phyloP scores from a whole-genome alignment of 805 yeast species.

The Kodamaea restingae region DNA sequence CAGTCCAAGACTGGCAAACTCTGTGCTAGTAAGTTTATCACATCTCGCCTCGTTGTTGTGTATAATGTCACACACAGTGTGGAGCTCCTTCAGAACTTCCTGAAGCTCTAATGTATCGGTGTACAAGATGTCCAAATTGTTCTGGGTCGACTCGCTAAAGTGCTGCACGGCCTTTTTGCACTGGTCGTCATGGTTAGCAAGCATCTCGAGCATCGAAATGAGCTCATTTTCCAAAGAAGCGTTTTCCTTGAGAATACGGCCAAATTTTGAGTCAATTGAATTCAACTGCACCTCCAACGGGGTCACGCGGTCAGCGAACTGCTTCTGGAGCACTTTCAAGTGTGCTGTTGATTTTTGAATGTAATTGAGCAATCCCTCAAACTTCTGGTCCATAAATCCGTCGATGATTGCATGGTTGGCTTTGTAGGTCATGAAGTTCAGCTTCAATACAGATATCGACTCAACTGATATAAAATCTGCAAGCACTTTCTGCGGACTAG shows the following conservation, averaged over 20 bases:
- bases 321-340: conserved; percentile 4
- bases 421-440: conserved; percentile 25
- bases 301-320: conserved; percentile 5
- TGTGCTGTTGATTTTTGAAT: not conserved
- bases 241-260: conserved; percentile 37
- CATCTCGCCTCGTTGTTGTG: conserved; percentile 32
- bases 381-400: conserved; percentile 14
- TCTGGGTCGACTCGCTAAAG: conserved; percentile 26
- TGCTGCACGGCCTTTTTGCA: conserved; percentile 49
- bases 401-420: conserved; percentile 22
- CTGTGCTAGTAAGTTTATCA: conserved; percentile 12
- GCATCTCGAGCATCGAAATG: conserved; percentile 62
- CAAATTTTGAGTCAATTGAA: conserved; percentile 14
- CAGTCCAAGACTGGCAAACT: conserved; percentile 7
- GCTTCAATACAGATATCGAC: conserved; percentile 24
- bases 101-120: conserved; percentile 56
- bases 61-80: conserved; percentile 33
- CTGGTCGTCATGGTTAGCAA: conserved; percentile 82
- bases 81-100: conserved; percentile 48
- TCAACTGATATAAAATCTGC: conserved; percentile 33
- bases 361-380: conserved; percentile 14
- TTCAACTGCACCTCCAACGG: conserved; percentile 7
- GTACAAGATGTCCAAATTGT: conserved; percentile 38
- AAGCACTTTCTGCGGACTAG: conserved; percentile 11
- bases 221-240: conserved; percentile 59